Evolutionary conservation across 164 flowering plant species (phyloP).

Genomic region (Kalanchoe fedtschenkoi): DNA sequence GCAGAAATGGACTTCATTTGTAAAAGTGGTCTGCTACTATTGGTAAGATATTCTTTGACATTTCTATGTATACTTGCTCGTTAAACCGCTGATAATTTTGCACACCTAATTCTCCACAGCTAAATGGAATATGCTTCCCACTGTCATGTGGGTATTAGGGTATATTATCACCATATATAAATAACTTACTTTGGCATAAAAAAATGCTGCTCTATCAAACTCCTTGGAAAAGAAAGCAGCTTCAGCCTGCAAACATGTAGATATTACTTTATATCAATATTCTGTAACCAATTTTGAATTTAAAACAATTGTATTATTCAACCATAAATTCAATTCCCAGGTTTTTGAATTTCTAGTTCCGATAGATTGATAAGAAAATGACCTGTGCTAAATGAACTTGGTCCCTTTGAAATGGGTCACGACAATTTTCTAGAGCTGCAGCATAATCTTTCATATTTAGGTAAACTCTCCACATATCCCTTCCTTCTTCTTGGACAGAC

Average conservation of each 20-base stretch:
- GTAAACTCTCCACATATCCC: conserved; percentile 98
- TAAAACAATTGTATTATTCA: not conserved
- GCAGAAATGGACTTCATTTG: not conserved
- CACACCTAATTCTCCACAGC: no score
- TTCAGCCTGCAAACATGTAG: conserved; percentile 75
- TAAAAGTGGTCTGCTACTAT: not conserved
- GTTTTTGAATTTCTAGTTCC: not conserved
- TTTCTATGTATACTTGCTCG: not conserved
- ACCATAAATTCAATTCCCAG: not conserved
- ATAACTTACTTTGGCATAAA: conserved; percentile 74
- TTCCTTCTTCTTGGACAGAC: conserved; percentile 94
- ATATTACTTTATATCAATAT: not conserved
- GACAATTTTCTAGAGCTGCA: conserved; percentile 78
- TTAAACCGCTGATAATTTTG: not conserved
- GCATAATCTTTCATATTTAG: conserved; percentile 86
- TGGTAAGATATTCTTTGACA: not conserved
- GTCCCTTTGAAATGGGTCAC: conserved; percentile 85
- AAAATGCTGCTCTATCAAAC: conserved; percentile 84
- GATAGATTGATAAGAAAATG: not conserved
- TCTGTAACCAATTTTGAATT: not conserved
- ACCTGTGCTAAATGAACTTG: conserved; percentile 95
- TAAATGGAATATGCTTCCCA: not conserved
- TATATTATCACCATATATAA: conserved; percentile 6
- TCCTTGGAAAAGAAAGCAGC: conserved; percentile 76
- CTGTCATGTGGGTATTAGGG: not conserved